Conservation (phyloP, 768 basidiomycete species). For the Mycena galericulata region DNA sequence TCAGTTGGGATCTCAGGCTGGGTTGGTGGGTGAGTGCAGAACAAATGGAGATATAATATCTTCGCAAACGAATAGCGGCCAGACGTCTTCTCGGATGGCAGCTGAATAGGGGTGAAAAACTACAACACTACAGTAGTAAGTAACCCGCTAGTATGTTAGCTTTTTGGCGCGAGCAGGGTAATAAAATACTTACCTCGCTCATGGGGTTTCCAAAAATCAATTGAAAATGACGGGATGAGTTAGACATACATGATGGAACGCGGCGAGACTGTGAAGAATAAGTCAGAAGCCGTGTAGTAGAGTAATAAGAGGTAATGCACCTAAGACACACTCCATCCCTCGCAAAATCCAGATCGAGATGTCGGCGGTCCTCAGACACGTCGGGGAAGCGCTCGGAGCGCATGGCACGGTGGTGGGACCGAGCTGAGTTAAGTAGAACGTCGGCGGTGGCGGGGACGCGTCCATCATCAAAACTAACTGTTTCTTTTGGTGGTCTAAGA, state of each 20-base stretch:
- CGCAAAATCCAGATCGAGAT: not conserved
- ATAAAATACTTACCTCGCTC: too few relatives aligned
- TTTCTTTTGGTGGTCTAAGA: too few relatives aligned
- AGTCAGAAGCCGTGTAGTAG: too few relatives aligned
- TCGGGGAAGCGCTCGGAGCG: not conserved
- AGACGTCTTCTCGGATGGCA: not conserved
- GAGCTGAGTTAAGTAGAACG: conserved; percentile 1
- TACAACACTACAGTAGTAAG: not conserved
- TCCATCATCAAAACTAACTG: not conserved
- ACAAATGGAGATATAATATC: not conserved
- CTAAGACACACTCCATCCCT: conserved; percentile 3
- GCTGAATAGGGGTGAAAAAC: not conserved
- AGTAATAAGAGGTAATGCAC: not conserved
- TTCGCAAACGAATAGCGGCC: not conserved
- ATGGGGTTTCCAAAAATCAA: not conserved
- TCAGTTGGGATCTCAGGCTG: too few relatives aligned
- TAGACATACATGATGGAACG: too few relatives aligned
- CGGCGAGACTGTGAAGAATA: too few relatives aligned
- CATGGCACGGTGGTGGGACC: conserved; percentile 7
- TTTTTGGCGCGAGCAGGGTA: conserved; percentile 1
- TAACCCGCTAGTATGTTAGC: not conserved
- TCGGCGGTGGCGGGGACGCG: not conserved
- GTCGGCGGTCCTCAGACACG: not conserved
- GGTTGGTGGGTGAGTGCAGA: not conserved
- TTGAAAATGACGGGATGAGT: too few relatives aligned